Base-by-base conservation (phyloP, 768 basidiomycete species). In the Panellus pusillus region DNA sequence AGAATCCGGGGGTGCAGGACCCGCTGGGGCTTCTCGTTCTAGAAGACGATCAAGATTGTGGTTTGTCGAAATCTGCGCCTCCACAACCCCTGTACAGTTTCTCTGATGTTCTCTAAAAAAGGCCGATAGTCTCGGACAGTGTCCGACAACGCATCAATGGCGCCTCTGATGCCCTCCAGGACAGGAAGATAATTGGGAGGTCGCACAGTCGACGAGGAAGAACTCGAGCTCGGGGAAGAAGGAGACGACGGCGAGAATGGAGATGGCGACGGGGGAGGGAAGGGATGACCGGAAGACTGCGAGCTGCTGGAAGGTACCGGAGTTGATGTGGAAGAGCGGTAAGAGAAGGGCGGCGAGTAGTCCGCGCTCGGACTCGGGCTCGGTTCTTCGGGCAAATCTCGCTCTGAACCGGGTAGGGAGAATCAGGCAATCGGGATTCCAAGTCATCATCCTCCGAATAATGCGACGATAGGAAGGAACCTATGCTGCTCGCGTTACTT, bases 401-500 rank as follows among this genome's bases (percentile, higher is more conserved):
- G 42, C 11, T 36, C 41, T 27, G 38, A 6, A 12, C 18, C 24
- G 60, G 56, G 44, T 50, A 47, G 27, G 58, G 60, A 44, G 62
- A 62, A 47, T 60, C 50, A 48, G 64, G 55, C 57, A 60, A 41
- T 24, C 53, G 55, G 46, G 73, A 78, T 64, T 66, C 65, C 35
- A 66, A 75, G 55, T 72, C 72, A 70, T 74, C 70, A 58, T 89
- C 89, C 50, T 93, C 90, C 0, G 91, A 92, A 57, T 91, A 86
- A 56, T 88, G 86, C 1, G 79, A 80, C 2, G 79, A 79, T 31
- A 80, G 53, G 61, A 72, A 80, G 0, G 76, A 79, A 24, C 3
- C 32, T 14, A 74, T 62, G 50, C 74, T 75, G 58, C 73, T 76
- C 14, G 71, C 73, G n/a, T 66, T 70, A 56, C 75, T 78, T 1